These are phyloP conservation scores for Tylopilus sp. DNA, from an alignment of 768 basidiomycete species.

Conservation along the genomic window DNA sequence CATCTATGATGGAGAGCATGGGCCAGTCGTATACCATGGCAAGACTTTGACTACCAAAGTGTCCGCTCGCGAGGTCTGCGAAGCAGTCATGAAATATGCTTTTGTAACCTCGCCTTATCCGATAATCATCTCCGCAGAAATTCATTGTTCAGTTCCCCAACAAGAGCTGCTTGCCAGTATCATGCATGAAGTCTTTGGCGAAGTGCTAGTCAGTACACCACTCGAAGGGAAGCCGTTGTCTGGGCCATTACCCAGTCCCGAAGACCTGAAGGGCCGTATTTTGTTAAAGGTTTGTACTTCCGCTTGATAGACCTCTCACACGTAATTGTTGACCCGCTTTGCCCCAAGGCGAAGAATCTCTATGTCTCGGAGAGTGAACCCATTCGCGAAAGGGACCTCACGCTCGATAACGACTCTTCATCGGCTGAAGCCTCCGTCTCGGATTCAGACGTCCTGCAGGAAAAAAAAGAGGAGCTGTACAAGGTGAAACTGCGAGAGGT, in stretches of 20 bases:
- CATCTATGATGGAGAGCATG: constrained; percentile 82
- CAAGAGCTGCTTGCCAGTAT: constrained; percentile 79
- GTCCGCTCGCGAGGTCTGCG: constrained; percentile 73
- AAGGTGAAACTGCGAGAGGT: constrained; percentile 28
- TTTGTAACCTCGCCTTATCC: constrained; percentile 91
- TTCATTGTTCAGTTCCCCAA: constrained; percentile 76
- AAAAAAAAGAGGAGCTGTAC: constrained; percentile 24
- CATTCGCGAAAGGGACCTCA: constrained; percentile 30
- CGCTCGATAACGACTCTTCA: constrained; percentile 41
- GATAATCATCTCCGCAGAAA: constrained; percentile 88
- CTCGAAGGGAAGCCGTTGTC: constrained; percentile 47
- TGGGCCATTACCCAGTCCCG: constrained; percentile 76
- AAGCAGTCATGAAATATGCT: constrained; percentile 84
- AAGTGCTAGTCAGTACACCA: constrained; percentile 45
- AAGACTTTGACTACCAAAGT: constrained; percentile 86
- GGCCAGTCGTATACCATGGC: constrained; percentile 87
- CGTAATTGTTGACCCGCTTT: not conserved
- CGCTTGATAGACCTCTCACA: not conserved
- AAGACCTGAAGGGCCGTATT: constrained; percentile 73
- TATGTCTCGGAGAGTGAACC: constrained; percentile 44
- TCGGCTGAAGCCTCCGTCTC: constrained; percentile 39
- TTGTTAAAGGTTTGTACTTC: constrained; percentile 65
- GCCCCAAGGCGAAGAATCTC: constrained; percentile 70
- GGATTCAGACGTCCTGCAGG: constrained; percentile 27
- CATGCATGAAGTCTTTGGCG: constrained; percentile 62